Percentiles rank a stretch among this genome's conserved stretches.
Evolutionary conservation across 1,139 yeast species (phyloP).

Genomic region (Suhomyces anneliseae): DNA sequence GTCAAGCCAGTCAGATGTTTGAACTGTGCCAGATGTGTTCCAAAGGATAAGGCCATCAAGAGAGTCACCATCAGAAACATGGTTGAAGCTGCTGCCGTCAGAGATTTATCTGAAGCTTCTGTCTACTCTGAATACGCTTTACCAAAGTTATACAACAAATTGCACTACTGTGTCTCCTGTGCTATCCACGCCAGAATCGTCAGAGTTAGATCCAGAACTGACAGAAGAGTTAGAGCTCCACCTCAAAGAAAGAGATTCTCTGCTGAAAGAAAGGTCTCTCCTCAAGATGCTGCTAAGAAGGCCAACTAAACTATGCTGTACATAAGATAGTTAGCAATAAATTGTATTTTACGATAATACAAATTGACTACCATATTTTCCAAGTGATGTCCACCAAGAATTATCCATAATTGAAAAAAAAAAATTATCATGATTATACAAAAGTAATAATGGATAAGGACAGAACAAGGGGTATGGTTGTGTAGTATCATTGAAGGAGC

Average conservation of each 20-base stretch:
- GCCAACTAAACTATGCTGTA: conserved; percentile 38
- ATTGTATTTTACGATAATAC: conserved; percentile 3
- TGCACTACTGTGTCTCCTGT: conserved; percentile 99
- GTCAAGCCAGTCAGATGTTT: conserved; percentile 99
- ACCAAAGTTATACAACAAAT: conserved; percentile 99
- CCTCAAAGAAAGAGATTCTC: conserved; percentile 99
- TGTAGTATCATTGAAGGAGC: too few species aligned
- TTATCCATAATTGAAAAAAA: too few species aligned
- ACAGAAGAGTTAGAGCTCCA: conserved; percentile 98
- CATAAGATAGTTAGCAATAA: conserved; percentile 8
- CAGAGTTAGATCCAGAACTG: conserved; percentile 98
- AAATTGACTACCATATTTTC: too few species aligned
- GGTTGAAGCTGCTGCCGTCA: conserved; percentile 99
- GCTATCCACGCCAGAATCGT: conserved; percentile 99
- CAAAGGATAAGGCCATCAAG: conserved; percentile 99
- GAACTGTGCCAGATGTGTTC: conserved; percentile 99
- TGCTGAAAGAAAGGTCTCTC: conserved; percentile 94
- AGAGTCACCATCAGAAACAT: conserved; percentile 99
- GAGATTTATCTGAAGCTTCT: conserved; percentile 99
- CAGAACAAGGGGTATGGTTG: too few species aligned
- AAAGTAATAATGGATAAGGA: too few species aligned
- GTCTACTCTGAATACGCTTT: conserved; percentile 99
- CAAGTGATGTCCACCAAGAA: too few species aligned
- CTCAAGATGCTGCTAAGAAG: conserved; percentile 97
- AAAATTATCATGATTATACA: too few species aligned